Percentiles rank a stretch among this genome's conserved stretches.
Evolutionary conservation across 306 rosid species (phyloP).

Genomic region (Alnus rubra): DNA sequence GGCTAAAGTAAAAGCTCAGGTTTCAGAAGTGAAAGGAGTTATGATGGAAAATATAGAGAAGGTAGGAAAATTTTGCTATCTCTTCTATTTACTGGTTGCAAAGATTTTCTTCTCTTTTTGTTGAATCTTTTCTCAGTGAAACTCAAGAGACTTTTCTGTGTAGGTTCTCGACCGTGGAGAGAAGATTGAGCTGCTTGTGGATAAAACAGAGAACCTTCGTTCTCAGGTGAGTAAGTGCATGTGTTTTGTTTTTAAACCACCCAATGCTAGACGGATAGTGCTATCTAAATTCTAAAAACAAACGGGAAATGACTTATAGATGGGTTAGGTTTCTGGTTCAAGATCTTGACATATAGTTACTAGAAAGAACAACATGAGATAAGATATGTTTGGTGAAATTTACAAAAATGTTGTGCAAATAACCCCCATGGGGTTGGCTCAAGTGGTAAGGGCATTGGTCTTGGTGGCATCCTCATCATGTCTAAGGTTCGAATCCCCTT

Average conservation of each 20-base stretch:
- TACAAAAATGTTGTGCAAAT: not conserved
- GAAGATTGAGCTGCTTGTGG: conserved; percentile 89
- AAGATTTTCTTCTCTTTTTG: not conserved
- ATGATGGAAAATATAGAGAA: conserved; percentile 99
- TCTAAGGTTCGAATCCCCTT: too few relatives aligned
- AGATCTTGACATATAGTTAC: not conserved
- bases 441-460: too few relatives aligned
- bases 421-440: too few relatives aligned
- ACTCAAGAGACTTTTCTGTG: not conserved
- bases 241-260: not conserved
- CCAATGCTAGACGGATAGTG: not conserved
- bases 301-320: not conserved
- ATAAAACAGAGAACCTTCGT: conserved; percentile 92
- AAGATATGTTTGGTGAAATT: not conserved
- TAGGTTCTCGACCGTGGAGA: conserved; percentile 99
- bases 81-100: not conserved
- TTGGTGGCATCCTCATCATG: too few relatives aligned
- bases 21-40: conserved; percentile 97
- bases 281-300: not conserved
- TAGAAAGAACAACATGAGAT: not conserved
- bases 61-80: conserved; percentile 31
- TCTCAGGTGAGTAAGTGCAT: conserved; percentile 62
- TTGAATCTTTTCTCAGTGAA: not conserved
- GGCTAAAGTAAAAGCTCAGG: conserved; percentile 97
- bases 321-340: not conserved